phyloP scores from a whole-genome alignment of 2,329 filamentous ascomycete genomes.

The Aureobasidium uvarum region DNA sequence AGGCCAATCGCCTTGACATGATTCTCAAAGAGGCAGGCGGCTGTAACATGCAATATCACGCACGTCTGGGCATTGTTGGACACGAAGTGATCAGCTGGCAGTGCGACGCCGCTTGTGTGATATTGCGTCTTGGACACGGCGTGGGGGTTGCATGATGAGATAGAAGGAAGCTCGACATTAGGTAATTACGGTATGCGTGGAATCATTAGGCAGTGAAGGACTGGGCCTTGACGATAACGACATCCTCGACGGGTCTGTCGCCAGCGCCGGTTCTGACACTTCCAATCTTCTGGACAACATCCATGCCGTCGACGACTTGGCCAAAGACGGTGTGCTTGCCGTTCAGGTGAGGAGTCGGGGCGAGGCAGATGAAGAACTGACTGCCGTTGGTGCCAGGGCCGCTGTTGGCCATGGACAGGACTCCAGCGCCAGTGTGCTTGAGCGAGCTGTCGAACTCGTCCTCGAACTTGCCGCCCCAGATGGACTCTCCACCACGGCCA shows the following conservation, averaged over 20 bases:
- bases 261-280: constrained; percentile 76
- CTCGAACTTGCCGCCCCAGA: constrained; percentile 82
- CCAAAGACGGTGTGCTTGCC: constrained; percentile 96
- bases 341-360: constrained; percentile 82
- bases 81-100: no score
- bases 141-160: not conserved
- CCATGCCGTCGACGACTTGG: constrained; percentile 83
- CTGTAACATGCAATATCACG: not conserved
- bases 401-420: constrained; percentile 95
- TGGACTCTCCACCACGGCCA: constrained; percentile 75
- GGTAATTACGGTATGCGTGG: constrained; percentile 10
- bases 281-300: constrained; percentile 89
- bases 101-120: not conserved
- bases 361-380: constrained; percentile 97
- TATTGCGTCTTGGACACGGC: not conserved
- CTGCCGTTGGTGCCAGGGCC: constrained; percentile 91
- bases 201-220: constrained; percentile 17
- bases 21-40: constrained; percentile 6
- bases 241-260: constrained; percentile 75
- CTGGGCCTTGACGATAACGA: constrained; percentile 60
- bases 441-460: constrained; percentile 86
- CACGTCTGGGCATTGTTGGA: not conserved
- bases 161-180: constrained; percentile 4
- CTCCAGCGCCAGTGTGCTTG: constrained; percentile 73
- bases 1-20: not conserved